Base-by-base conservation (phyloP, 2,329 filamentous ascomycete species). In the Fusarium hostae region DNA sequence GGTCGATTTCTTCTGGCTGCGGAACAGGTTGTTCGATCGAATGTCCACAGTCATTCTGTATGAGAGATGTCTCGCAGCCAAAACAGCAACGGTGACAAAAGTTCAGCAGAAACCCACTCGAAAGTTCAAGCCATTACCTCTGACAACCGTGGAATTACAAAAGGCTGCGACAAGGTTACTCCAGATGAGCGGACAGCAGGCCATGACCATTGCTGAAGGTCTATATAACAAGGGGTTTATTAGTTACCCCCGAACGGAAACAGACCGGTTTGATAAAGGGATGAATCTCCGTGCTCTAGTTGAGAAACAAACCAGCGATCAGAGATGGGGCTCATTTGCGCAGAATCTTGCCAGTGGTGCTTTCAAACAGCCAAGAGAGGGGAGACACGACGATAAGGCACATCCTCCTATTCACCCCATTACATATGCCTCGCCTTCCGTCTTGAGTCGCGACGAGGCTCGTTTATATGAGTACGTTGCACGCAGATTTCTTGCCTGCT, bases 331-430 rank as follows among this genome's bases (percentile, higher is more conserved):
- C 0, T 79, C 83, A 24, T 97, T 95, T 80, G 94, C 95, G 7
- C 92, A 92, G 79, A 86, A 86, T 22, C 86, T 98, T 13, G 83
- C 93, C 34, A 86, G 92, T 69, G 94, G 94, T 6, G 91, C 86
- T 12, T 98, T 97, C 79, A 89, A 89, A 50, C 91, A 92, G 72
- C 96, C 96, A 22, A 90, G 95, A 44, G 88, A 91, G 72, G 96
- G 96, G 7, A 88, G 90, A 58, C 90, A 98, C 79, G 97, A 99
- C 80, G 96, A 99, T 81, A 96, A 97, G 81, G 96, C 96, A 1
- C 96, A 99, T 82, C 96, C 96, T 30, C 96, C 96, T 1, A 99
- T 99, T 66, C 96, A 99, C 76, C 96, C 96, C 1, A 92, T 99
- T 66, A 92, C 92, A n/a, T 97, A 93, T 78, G 94, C 92, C 9